These are phyloP conservation scores for Phlebiopsis flavidoalba DNA, from an alignment of 768 basidiomycete genomes.

Conservation along the genomic window DNA sequence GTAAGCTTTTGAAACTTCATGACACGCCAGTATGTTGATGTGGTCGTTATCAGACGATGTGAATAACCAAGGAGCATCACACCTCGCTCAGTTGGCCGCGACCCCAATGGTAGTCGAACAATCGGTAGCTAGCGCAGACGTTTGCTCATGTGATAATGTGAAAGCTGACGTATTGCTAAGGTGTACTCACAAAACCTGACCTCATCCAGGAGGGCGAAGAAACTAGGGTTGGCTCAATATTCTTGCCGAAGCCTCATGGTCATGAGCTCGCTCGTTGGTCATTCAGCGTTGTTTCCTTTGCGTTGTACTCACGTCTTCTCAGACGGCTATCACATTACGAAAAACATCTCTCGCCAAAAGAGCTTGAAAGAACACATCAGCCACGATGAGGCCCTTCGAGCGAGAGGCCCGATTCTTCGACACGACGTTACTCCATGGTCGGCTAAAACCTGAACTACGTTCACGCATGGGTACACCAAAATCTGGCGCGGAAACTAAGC, in stretches of 20 bases:
- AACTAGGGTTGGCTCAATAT: slow-evolving; percentile 22
- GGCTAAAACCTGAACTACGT: slow-evolving; percentile 33
- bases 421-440: slow-evolving; percentile 46
- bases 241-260: slow-evolving; percentile 40
- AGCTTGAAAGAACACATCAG: slow-evolving; percentile 39
- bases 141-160: background rate
- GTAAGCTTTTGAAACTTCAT: slow-evolving; percentile 27
- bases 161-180: background rate
- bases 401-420: slow-evolving; percentile 43
- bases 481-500: slow-evolving; percentile 52
- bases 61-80: slow-evolving; percentile 69
- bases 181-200: slow-evolving; percentile 14
- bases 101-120: slow-evolving; percentile 57
- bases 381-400: slow-evolving; percentile 32
- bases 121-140: slow-evolving; percentile 42
- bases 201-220: slow-evolving; percentile 9
- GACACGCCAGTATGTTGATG: background rate
- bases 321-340: slow-evolving; percentile 56
- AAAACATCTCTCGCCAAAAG: slow-evolving; percentile 56
- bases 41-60: slow-evolving; percentile 55
- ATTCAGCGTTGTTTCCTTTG: background rate
- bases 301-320: background rate
- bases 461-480: slow-evolving; percentile 50
- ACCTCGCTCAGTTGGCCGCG: slow-evolving; percentile 53
- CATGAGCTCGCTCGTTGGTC: slow-evolving; percentile 19